These are phyloP conservation scores for Yamadazyma friedrichii DNA, from an alignment of 1,139 yeast species.

Conservation along the genomic window DNA sequence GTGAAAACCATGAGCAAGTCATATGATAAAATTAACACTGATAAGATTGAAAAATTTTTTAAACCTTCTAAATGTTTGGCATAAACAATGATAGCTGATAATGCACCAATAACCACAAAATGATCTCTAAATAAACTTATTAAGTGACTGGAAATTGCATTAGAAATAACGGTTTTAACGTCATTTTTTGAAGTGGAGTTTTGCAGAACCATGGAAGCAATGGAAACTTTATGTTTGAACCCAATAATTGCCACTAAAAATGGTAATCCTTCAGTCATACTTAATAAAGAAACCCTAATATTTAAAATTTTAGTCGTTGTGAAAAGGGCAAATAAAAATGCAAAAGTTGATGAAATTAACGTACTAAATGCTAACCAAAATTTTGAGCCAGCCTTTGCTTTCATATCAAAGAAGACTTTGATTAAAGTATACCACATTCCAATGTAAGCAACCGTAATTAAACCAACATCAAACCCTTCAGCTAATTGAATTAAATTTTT, in stretches of 20 bases:
- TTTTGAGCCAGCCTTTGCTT: conserved; percentile 66
- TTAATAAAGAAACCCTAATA: conserved; percentile 64
- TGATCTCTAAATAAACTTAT: conserved; percentile 78
- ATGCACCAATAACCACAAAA: conserved; percentile 69
- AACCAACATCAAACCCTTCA: conserved; percentile 80
- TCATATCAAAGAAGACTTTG: conserved; percentile 80
- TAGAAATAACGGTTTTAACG: conserved; percentile 46
- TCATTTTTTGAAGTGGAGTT: conserved; percentile 38
- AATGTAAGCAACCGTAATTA: conserved; percentile 77
- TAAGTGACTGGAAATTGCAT: conserved; percentile 68
- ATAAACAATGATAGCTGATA: conserved; percentile 64
- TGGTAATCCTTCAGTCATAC: conserved; percentile 89
- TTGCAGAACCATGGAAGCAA: conserved; percentile 64
- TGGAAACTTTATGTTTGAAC: conserved; percentile 79
- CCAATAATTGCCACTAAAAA: conserved; percentile 92
- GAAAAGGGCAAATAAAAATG: conserved; percentile 80
- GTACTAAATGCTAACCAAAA: conserved; percentile 90
- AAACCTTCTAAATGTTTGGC: conserved; percentile 75
- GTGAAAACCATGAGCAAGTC: conserved; percentile 79
- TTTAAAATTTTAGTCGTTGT: conserved; percentile 58
- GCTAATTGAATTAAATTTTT: conserved; percentile 65
- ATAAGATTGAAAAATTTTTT: conserved; percentile 77
- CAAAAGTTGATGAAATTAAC: conserved; percentile 76
- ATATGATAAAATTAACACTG: conserved; percentile 68
- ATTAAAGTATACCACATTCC: conserved; percentile 89